These are phyloP conservation scores for Anthostomella pinea DNA, from an alignment of 2,329 filamentous ascomycete species.

Conservation along the genomic window DNA sequence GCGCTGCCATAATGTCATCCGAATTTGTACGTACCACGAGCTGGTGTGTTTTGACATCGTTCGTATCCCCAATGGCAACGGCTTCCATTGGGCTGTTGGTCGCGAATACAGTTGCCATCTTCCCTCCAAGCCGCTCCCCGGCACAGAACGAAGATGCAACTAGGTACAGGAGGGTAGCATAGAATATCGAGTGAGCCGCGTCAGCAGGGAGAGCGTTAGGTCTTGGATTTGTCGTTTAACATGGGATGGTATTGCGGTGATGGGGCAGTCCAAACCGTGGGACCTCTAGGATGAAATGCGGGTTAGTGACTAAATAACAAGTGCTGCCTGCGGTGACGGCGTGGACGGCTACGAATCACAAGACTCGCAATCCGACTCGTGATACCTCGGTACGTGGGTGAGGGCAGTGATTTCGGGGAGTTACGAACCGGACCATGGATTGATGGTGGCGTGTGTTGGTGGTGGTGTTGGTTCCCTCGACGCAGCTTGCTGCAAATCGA, in stretches of 20 bases:
- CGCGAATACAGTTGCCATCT: slow-evolving; percentile 34
- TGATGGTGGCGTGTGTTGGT: too few relatives aligned
- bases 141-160: slow-evolving; percentile 27
- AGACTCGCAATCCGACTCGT: slow-evolving; percentile 8
- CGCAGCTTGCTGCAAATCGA: slow-evolving; percentile 20
- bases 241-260: slow-evolving; percentile 14
- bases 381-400: background rate
- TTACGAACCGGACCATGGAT: too few relatives aligned
- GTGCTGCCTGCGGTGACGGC: too few relatives aligned
- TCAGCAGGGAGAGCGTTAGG: slow-evolving; percentile 15
- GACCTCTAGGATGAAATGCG: slow-evolving; percentile 12
- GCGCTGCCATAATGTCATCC: slow-evolving; percentile 25
- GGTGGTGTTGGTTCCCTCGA: slow-evolving; percentile 16
- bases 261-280: too few relatives aligned
- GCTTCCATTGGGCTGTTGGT: slow-evolving; percentile 35
- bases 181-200: slow-evolving; percentile 17
- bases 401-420: too few relatives aligned
- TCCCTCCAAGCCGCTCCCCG: slow-evolving; percentile 33
- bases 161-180: slow-evolving; percentile 28
- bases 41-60: slow-evolving; percentile 22
- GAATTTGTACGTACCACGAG: slow-evolving; percentile 28
- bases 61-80: slow-evolving; percentile 18
- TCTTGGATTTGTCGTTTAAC: slow-evolving; percentile 17
- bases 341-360: slow-evolving; percentile 2
- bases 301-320: slow-evolving; percentile 7